Base-by-base conservation (phyloP, 2,329 filamentous ascomycete genomes). In the Malbranchea zuffiana region DNA sequence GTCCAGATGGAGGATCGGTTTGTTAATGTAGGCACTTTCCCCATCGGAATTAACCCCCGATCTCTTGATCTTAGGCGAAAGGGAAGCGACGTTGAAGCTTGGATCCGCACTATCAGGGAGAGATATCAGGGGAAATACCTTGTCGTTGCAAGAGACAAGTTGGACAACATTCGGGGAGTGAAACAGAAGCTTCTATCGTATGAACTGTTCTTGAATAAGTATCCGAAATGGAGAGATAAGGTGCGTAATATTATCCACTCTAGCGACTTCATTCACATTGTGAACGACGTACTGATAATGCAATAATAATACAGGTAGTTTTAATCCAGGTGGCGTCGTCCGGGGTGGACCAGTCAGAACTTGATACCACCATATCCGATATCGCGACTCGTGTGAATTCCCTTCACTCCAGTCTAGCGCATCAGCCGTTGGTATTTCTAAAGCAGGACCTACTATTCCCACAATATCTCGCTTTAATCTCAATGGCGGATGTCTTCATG, bases 311-410 rank as follows among this genome's bases (percentile, higher is more conserved):
- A 6, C 40, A 82, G 53, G 82, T 88, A 10, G 86, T 95, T 18
- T 68, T 96, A 43, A 88, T 96, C 40, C 88, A 96, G 61, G 88
- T 96, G 10, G 88, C 87, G 3, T 82, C 90, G 3, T 93, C 87
- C 1, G 84, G 83, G 1, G 86, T 81, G 17, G 87, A 95, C 54
- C 83, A 92, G 56, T 75, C 76, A 13, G 87, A 95, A 53, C 71
- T 95, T 6, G 82, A 93, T 49, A 82, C 83, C 1, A 84, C 82
- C 0, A 81, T 96, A 16, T 87, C 84, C 1, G 86, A 95, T 56
- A 95, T 96, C 55, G 86, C 93, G 45, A 93, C 85, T 35, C 78
- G 88, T 42, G 88, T 96, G 56, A 94, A 96, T 58, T 90, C 85
- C 1, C 78, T 78, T 1, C 87, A 87, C 69, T 87, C 87, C 5